A percentile compares a stretch with the other conserved stretches of the same genome.
These are phyloP conservation scores for Fagopyrum tataricum DNA, from an alignment of 148 eudicot species.

Conservation along the genomic window DNA sequence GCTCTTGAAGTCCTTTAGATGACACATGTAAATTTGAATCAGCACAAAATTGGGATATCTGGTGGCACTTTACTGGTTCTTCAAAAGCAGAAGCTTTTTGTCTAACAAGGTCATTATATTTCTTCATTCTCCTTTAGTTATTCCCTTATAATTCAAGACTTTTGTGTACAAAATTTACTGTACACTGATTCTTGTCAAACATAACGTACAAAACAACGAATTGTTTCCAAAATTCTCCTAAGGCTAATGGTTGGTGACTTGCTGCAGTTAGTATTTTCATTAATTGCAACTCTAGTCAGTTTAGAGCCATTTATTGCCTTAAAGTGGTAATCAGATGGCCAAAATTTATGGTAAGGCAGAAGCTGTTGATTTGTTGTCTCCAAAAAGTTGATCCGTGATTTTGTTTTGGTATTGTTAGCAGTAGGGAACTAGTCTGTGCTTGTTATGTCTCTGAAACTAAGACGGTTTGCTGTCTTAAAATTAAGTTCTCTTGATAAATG, in stretches of 20 bases:
- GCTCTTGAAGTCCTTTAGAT: background rate
- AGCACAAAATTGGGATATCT: conserved; percentile 5
- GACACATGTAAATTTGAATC: background rate
- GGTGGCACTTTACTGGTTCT: conserved; percentile 12
- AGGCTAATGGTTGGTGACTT: background rate
- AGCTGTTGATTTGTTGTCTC: background rate
- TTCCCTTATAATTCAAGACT: background rate
- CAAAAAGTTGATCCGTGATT: background rate
- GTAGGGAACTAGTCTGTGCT: background rate
- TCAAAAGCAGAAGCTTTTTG: background rate
- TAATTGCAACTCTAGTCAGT: background rate
- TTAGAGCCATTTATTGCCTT: background rate
- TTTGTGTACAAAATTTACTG: background rate
- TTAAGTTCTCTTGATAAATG: background rate
- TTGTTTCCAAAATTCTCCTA: background rate
- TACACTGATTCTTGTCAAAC: background rate
- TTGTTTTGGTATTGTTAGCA: background rate
- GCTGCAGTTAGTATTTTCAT: background rate
- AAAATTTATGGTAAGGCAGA: background rate
- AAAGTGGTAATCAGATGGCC: background rate
- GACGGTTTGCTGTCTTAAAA: background rate
- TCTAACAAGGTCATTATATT: conserved; percentile 5
- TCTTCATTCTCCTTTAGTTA: background rate
- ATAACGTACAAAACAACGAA: background rate
- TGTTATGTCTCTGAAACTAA: background rate